Evolutionary conservation across 2,329 filamentous ascomycete species (phyloP), one percentile per base, ranked within the genome.

Genomic region (Colletotrichum brevisporum): DNA sequence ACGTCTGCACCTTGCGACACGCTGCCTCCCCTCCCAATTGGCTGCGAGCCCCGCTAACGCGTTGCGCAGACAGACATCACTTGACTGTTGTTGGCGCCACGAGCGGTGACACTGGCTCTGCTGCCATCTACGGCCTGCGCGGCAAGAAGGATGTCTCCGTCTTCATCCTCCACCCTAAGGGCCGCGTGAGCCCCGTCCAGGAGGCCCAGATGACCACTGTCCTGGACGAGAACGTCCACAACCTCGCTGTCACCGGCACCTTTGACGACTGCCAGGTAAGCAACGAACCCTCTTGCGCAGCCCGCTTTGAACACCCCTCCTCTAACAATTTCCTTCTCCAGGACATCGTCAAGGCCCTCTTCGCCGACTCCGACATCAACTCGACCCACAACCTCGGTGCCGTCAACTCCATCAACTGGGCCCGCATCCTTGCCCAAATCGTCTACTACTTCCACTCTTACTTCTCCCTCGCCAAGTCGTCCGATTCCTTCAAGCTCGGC

Each of bases 201-300:
- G 94, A 98, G 81, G 92, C 93, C 5, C 96, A 98, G 83, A 98
- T 98, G 96, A 98, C 95, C 0, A 98, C 95, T 0, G 93, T 96
- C 31, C 84, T 94, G 48, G 96, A 98, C 79, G 83, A 88, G 68
- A 98, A 98, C 78, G 95, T 98, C 41, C 94, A 98, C 86, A 97
- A 97, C 81, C 84, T 98, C 54, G 90, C 93, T 61, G 92, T 98
- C 13, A 90, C 92, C 57, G 96, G 95, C 67, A 97, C 94, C 0
- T 98, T 98, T 78, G 95, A 98, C 77, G 94, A 98, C 78, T 98
- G 96, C 82, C 95, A 98, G 85, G 90, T 91, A 81, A 69, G 76
- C 26, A 50, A n/a, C n/a, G 12, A 50, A 12, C 45, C 27, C 9
- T 50, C 52, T 10, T 13, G 24, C 52, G 45, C 47, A 12, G 10